Percentiles rank a stretch among this genome's conserved stretches.
phyloP scores from a whole-genome alignment of 352 stramenopile species.

The Phytophthora meadii region DNA sequence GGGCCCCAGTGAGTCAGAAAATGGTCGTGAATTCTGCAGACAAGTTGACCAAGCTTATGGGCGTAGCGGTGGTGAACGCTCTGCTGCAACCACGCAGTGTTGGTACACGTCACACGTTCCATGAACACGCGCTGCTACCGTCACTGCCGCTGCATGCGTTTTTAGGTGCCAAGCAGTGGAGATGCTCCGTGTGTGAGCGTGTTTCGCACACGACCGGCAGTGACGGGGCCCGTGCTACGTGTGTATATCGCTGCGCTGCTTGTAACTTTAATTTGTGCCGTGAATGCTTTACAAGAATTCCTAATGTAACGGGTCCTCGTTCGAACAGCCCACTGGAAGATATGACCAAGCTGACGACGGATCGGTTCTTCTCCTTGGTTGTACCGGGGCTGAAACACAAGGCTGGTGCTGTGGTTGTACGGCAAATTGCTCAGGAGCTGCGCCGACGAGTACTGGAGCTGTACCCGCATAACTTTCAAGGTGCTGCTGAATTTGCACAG shows the following conservation, averaged over 20 bases:
- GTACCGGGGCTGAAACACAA: constrained; percentile 34
- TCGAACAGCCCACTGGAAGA: constrained; percentile 6
- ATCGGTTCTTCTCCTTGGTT: constrained; percentile 51
- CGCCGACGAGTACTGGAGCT: constrained; percentile 60
- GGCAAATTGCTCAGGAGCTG: constrained; percentile 53
- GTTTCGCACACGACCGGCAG: constrained; percentile 23
- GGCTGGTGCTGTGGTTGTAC: constrained; percentile 27
- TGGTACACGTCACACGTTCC: constrained; percentile 45
- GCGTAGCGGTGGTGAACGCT: constrained; percentile 44
- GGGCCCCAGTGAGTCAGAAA: constrained; percentile 32
- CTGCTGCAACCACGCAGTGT: constrained; percentile 41
- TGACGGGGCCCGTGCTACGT: constrained; percentile 18
- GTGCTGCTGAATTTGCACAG: constrained; percentile 43
- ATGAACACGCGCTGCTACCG: constrained; percentile 46
- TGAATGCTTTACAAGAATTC: constrained; percentile 74
- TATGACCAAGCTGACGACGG: constrained; percentile 20
- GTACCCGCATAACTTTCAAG: constrained; percentile 54
- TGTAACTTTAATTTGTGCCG: constrained; percentile 67
- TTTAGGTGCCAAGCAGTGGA: constrained; percentile 39
- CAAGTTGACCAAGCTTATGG: constrained; percentile 25
- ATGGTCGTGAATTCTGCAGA: constrained; percentile 10
- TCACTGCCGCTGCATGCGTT: constrained; percentile 45
- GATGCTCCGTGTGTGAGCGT: constrained; percentile 50
- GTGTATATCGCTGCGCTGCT: constrained; percentile 59
- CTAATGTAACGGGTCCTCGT: constrained; percentile 40